Conservation (phyloP, 495 filamentous ascomycete species). For the Xylaria palmicola region DNA sequence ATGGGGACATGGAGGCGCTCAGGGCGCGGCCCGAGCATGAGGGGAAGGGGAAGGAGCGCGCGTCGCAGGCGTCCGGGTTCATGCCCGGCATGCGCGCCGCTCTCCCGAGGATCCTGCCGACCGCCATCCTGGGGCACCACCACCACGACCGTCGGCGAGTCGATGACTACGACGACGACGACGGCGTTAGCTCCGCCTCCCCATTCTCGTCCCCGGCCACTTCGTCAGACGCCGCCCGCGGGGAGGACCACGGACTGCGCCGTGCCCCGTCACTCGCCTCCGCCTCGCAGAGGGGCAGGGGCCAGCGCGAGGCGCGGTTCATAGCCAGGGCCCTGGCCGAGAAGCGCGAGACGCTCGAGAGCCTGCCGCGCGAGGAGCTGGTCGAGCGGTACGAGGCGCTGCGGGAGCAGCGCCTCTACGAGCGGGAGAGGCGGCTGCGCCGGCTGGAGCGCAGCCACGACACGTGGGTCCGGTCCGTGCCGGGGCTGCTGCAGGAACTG, state of each 20-base stretch:
- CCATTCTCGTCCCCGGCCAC: constrained; percentile 1
- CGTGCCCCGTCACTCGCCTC: no score
- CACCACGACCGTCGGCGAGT: constrained; percentile 1
- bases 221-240: constrained; percentile 18
- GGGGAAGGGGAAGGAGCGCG: constrained; percentile 1
- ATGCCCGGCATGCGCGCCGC: neutral
- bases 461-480: constrained; percentile 29
- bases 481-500: constrained; percentile 34
- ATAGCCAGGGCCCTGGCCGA: constrained; percentile 17
- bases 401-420: constrained; percentile 29
- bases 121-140: neutral
- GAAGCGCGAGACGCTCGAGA: constrained; percentile 15
- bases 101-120: neutral
- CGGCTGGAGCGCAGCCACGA: constrained; percentile 33
- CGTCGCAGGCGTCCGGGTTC: neutral
- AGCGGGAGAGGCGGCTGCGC: constrained; percentile 36
- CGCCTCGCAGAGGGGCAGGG: no score
- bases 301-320: constrained; percentile 13
- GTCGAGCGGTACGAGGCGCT: constrained; percentile 33
- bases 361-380: constrained; percentile 25
- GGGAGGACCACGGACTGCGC: no score
- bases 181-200: constrained; percentile 12
- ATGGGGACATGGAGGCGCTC: constrained; percentile 27
- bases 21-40: constrained; percentile 8
- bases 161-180: neutral